Evolutionary conservation across 2,329 filamentous ascomycete genomes (phyloP).

Genomic region (Sporothrix inflata): DNA sequence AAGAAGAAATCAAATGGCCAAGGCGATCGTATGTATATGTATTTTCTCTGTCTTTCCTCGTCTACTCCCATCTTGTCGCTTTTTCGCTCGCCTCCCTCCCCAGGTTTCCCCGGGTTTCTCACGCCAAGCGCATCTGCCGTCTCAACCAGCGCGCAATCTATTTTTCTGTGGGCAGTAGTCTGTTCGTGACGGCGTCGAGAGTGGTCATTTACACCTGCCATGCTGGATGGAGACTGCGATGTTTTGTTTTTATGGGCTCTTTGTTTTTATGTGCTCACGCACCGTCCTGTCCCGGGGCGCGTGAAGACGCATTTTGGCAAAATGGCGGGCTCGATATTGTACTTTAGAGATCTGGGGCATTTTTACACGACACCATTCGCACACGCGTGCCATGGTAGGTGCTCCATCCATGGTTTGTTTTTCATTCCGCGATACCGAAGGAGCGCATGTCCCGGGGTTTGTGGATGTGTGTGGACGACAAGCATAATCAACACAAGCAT

Average conservation of each 20-base stretch:
- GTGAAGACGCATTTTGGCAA: constrained; percentile 8
- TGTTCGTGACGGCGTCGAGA: background rate
- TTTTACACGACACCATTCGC: background rate
- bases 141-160: background rate
- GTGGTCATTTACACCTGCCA: background rate
- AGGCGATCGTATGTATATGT: background rate
- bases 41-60: background rate
- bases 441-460: background rate
- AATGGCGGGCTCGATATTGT: background rate
- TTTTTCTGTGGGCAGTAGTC: background rate
- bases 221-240: background rate
- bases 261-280: background rate
- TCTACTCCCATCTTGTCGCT: background rate
- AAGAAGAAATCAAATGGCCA: background rate
- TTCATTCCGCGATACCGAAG: background rate
- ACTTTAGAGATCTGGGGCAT: too few species aligned
- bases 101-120: constrained; percentile 18
- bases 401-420: background rate
- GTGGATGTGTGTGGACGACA: background rate
- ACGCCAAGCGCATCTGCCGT: constrained; percentile 14
- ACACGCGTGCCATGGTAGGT: background rate
- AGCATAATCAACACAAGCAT: background rate
- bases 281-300: background rate
- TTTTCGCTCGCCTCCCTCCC: background rate
- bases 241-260: constrained; percentile 2